These are phyloP conservation scores for Hypholoma sublateritium DNA, from an alignment of 768 basidiomycete genomes.

Conservation along the genomic window DNA sequence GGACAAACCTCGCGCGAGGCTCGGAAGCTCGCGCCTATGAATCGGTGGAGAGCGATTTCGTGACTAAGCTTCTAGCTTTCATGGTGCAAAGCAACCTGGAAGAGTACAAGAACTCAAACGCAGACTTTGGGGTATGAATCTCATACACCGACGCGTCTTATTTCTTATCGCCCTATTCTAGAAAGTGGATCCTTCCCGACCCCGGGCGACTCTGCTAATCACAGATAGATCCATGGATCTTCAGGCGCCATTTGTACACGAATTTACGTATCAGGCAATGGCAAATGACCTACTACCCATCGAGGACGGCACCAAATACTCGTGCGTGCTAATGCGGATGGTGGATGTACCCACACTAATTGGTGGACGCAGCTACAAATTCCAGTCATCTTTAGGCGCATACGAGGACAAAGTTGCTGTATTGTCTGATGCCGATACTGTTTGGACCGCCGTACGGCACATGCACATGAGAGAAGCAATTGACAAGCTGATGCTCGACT, in stretches of 20 bases:
- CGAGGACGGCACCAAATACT: conserved; percentile 82
- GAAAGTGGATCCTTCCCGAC: conserved; percentile 63
- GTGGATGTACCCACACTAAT: conserved; percentile 1
- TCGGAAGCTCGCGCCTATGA: conserved; percentile 68
- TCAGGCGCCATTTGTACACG: conserved; percentile 87
- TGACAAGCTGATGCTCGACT: conserved; percentile 94
- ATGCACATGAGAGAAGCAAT: conserved; percentile 99
- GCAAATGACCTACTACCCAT: conserved; percentile 91
- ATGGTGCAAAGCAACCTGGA: conserved; percentile 84
- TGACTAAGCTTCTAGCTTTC: conserved; percentile 80
- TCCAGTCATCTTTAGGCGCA: conserved; percentile 82
- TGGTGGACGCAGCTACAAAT: conserved; percentile 69
- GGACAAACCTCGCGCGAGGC: conserved; percentile 78
- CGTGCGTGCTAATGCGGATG: conserved; percentile 49
- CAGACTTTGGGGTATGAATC: conserved; percentile 73
- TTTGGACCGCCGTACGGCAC: conserved; percentile 93
- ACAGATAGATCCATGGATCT: conserved; percentile 98
- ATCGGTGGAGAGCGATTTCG: conserved; percentile 70
- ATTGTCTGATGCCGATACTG: conserved; percentile 83
- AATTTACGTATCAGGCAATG: conserved; percentile 99
- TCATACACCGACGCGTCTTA: not conserved
- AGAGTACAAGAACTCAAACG: conserved; percentile 81
- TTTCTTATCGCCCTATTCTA: conserved; percentile 19
- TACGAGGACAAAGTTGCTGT: conserved; percentile 87
- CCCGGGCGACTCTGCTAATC: conserved; percentile 81